These are phyloP conservation scores for Vitis hybrid DNA, from an alignment of 177 flowering plant genomes.

Conservation along the genomic window DNA sequence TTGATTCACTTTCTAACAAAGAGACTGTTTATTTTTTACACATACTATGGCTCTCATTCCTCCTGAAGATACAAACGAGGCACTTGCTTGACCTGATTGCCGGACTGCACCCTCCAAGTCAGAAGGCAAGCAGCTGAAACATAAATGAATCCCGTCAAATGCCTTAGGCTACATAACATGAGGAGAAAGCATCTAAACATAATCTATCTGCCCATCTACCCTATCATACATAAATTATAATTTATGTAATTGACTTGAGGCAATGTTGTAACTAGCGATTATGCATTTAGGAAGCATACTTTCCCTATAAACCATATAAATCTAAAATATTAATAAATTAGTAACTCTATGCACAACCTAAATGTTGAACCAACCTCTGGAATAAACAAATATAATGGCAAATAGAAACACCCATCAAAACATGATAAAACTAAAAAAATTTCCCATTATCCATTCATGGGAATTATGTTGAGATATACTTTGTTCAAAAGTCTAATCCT, in stretches of 20 bases:
- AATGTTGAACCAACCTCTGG: too few relatives aligned
- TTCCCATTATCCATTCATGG: too few relatives aligned
- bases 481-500: too few relatives aligned
- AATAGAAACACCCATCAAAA: too few relatives aligned
- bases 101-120: constrained; percentile 94
- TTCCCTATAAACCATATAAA: neutral
- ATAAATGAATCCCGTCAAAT: neutral
- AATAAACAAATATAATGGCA: too few relatives aligned
- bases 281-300: constrained; percentile 1
- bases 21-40: constrained; percentile 4
- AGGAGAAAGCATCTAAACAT: neutral
- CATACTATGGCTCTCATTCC: constrained; percentile 95
- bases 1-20: neutral
- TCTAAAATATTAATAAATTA: neutral
- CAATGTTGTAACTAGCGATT: neutral
- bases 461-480: too few relatives aligned
- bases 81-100: constrained; percentile 81
- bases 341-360: too few relatives aligned
- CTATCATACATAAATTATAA: too few relatives aligned
- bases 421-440: too few relatives aligned
- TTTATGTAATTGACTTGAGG: too few relatives aligned
- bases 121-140: constrained; percentile 85
- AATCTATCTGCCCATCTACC: too few relatives aligned
- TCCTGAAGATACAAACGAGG: constrained; percentile 72
- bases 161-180: neutral